Evolutionary conservation across 148 eudicot genomes (phyloP).

Genomic region (Chenopodium formosanum): DNA sequence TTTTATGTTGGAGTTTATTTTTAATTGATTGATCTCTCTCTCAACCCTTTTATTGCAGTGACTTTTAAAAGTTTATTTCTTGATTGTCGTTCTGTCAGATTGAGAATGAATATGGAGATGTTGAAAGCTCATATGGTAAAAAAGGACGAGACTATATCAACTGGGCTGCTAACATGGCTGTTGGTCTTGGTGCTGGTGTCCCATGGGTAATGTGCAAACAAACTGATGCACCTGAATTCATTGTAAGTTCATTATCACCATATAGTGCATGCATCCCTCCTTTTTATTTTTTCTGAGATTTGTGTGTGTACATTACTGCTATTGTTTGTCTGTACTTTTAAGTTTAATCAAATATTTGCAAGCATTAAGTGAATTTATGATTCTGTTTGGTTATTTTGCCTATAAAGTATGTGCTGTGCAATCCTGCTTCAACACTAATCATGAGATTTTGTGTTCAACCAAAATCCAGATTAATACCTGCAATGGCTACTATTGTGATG

Average conservation of each 20-base stretch:
- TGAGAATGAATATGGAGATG: constrained; percentile 93
- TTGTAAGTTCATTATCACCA: constrained; percentile 45
- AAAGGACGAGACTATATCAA: constrained; percentile 68
- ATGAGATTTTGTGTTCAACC: neutral
- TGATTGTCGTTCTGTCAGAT: constrained; percentile 48
- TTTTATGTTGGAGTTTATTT: neutral
- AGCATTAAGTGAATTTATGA: neutral
- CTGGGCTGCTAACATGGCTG: constrained; percentile 97
- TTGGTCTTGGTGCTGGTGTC: constrained; percentile 89
- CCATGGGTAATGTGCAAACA: constrained; percentile 99
- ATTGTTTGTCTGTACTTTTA: constrained; percentile 6
- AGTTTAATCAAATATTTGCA: neutral
- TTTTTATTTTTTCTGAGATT: neutral
- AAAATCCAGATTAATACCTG: constrained; percentile 77
- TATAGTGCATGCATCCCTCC: neutral
- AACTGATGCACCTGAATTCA: constrained; percentile 83
- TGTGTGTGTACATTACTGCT: neutral
- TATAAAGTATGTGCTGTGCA: neutral
- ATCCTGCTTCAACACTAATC: neutral
- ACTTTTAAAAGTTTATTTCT: neutral
- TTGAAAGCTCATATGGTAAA: constrained; percentile 62
- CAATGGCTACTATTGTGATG: constrained; percentile 96
- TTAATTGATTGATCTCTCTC: constrained; percentile 1
- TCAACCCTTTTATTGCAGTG: neutral
- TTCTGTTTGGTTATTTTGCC: neutral